phyloP scores from a whole-genome alignment of 176 grass and related monocot genomes.

The Carex cristatella region DNA sequence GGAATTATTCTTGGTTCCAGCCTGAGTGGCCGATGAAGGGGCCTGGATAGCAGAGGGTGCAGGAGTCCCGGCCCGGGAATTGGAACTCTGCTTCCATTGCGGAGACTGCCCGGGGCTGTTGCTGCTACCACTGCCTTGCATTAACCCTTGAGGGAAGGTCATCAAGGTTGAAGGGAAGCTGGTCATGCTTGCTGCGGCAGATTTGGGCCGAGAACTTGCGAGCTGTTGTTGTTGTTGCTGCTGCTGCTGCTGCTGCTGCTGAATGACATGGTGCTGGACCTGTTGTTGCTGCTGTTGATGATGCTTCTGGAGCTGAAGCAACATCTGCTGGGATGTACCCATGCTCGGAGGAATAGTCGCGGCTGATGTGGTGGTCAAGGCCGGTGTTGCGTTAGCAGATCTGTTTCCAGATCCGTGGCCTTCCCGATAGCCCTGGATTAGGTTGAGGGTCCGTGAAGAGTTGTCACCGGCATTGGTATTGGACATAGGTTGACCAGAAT shows the following conservation, averaged over 20 bases:
- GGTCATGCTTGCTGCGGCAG: slow-evolving; percentile 47
- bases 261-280: slow-evolving; percentile 42
- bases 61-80: slow-evolving; percentile 44
- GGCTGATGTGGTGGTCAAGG: not conserved
- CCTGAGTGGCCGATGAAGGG: slow-evolving; percentile 26
- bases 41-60: slow-evolving; percentile 26
- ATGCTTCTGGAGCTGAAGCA: slow-evolving; percentile 48
- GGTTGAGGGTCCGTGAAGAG: slow-evolving; percentile 59
- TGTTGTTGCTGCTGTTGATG: slow-evolving; percentile 25
- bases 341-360: not conserved
- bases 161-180: slow-evolving; percentile 40
- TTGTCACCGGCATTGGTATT: slow-evolving; percentile 39
- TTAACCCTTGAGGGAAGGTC: slow-evolving; percentile 10
- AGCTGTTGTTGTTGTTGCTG: slow-evolving; percentile 27
- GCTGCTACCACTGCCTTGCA: slow-evolving; percentile 38
- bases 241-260: slow-evolving; percentile 56
- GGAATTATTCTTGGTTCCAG: slow-evolving; percentile 52
- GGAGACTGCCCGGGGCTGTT: slow-evolving; percentile 27
- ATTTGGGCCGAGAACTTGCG: slow-evolving; percentile 58
- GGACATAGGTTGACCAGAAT: slow-evolving; percentile 42
- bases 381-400: slow-evolving; percentile 24
- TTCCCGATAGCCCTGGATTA: slow-evolving; percentile 55
- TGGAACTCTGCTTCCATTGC: slow-evolving; percentile 51
- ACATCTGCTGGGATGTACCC: slow-evolving; percentile 24
- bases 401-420: slow-evolving; percentile 40